Conservation (phyloP, 306 rosid species). For the Fragaria ananassa region DNA sequence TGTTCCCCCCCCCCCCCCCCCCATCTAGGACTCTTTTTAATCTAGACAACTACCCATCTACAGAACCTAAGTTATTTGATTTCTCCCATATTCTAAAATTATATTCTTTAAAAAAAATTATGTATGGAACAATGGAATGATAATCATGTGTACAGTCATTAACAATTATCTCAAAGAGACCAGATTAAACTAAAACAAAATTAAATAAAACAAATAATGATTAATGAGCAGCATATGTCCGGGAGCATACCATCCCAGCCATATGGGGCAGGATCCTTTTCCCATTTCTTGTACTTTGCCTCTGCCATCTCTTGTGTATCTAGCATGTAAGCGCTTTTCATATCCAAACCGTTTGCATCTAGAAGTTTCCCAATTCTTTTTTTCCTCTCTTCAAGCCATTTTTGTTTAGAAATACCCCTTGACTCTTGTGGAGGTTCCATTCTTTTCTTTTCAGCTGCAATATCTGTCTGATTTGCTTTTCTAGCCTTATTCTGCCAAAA, state of each 20-base stretch:
- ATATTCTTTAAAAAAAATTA: no score
- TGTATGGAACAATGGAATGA: not conserved
- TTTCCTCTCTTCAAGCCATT: conserved; percentile 96
- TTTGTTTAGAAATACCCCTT: conserved; percentile 91
- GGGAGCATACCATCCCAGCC: conserved; percentile 93
- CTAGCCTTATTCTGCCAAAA: conserved; percentile 70
- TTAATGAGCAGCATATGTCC: not conserved
- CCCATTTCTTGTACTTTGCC: conserved; percentile 92
- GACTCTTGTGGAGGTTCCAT: conserved; percentile 91
- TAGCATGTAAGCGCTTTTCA: conserved; percentile 84
- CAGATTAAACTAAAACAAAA: not conserved
- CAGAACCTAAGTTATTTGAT: not conserved
- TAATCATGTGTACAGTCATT: not conserved
- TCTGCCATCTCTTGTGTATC: conserved; percentile 92
- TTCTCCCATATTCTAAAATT: not conserved
- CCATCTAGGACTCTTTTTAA: not conserved
- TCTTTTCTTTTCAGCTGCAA: conserved; percentile 88
- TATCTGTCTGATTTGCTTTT: conserved; percentile 83
- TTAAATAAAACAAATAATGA: not conserved
- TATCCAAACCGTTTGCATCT: conserved; percentile 91
- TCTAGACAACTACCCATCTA: not conserved
- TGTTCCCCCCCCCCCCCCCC: not conserved
- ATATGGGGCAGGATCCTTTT: conserved; percentile 89
- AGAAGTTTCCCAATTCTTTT: conserved; percentile 85
- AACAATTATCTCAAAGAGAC: not conserved